These are phyloP conservation scores for Coemansia sp. DNA, from an alignment of 192 early-diverging fungal species.

Conservation along the genomic window DNA sequence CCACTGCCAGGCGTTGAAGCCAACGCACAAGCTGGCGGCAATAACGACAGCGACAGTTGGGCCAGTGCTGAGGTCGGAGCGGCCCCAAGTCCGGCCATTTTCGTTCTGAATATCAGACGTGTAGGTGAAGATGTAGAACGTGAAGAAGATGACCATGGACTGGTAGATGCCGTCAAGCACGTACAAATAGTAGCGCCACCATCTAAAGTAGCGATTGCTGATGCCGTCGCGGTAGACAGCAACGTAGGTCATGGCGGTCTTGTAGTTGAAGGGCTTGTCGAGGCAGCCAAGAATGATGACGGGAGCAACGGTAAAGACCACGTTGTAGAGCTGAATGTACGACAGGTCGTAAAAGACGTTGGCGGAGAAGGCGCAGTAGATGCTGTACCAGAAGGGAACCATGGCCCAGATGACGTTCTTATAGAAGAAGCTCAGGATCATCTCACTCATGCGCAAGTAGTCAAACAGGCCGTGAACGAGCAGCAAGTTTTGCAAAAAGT, in stretches of 20 bases:
- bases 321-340: slow-evolving; percentile 81
- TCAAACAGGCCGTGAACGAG: slow-evolving; percentile 95
- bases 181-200: slow-evolving; percentile 82
- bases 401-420: slow-evolving; percentile 92
- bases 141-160: slow-evolving; percentile 71
- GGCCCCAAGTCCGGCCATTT: slow-evolving; percentile 57
- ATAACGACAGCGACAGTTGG: slow-evolving; percentile 73
- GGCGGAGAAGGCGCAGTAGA: slow-evolving; percentile 81
- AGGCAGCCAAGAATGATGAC: slow-evolving; percentile 71
- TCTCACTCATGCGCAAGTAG: slow-evolving; percentile 77
- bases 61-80: slow-evolving; percentile 73
- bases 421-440: slow-evolving; percentile 92
- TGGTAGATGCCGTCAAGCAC: slow-evolving; percentile 91
- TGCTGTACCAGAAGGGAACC: slow-evolving; percentile 86
- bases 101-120: slow-evolving; percentile 51
- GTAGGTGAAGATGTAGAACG: slow-evolving; percentile 65
- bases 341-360: slow-evolving; percentile 81
- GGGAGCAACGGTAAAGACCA: slow-evolving; percentile 81
- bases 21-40: slow-evolving; percentile 76
- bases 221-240: slow-evolving; percentile 62
- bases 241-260: slow-evolving; percentile 62
- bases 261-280: slow-evolving; percentile 71
- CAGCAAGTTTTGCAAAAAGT: slow-evolving; percentile 76
- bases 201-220: slow-evolving; percentile 78
- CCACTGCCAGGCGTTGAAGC: slow-evolving; percentile 70